A percentile compares a stretch with the other conserved stretches of the same genome.
These are phyloP conservation scores for Clarkia xantiana DNA, from an alignment of 345 rosid species.

Conservation along the genomic window DNA sequence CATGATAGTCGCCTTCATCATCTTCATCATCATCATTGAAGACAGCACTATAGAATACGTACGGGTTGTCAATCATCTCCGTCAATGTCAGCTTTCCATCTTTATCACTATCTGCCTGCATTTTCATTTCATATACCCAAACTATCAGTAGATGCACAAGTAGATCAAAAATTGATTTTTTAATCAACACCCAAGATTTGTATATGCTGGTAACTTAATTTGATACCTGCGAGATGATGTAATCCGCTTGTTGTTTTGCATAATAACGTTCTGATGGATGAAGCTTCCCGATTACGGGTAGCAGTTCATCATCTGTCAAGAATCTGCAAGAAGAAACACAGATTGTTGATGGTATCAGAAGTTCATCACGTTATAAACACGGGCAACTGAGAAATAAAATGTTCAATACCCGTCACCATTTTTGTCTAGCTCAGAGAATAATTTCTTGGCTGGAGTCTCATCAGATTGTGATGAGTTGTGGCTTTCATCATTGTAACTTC, in stretches of 20 bases:
- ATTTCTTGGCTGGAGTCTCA: slow-evolving; percentile 60
- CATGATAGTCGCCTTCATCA: slow-evolving; percentile 57
- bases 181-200: not conserved
- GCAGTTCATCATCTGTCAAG: slow-evolving; percentile 60
- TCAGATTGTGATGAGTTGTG: slow-evolving; percentile 47
- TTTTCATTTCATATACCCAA: slow-evolving; percentile 4
- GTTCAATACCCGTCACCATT: slow-evolving; percentile 67
- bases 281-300: slow-evolving; percentile 65
- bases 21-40: slow-evolving; percentile 46
- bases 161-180: too few species aligned
- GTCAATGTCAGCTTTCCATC: slow-evolving; percentile 62
- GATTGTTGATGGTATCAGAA: slow-evolving; percentile 8
- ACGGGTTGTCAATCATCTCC: slow-evolving; percentile 91
- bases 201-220: not conserved
- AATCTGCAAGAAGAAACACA: slow-evolving; percentile 24
- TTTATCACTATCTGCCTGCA: slow-evolving; percentile 82
- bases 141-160: not conserved
- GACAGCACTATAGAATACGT: slow-evolving; percentile 83
- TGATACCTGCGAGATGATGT: slow-evolving; percentile 71
- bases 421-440: slow-evolving; percentile 80
- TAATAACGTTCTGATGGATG: slow-evolving; percentile 89
- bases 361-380: not conserved
- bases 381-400: not conserved
- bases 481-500: slow-evolving; percentile 74
- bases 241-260: slow-evolving; percentile 91